Percentiles rank a stretch among this genome's conserved stretches.
phyloP scores from a whole-genome alignment of 2,329 filamentous ascomycete species.

The Exophiala lecanii-corni region DNA sequence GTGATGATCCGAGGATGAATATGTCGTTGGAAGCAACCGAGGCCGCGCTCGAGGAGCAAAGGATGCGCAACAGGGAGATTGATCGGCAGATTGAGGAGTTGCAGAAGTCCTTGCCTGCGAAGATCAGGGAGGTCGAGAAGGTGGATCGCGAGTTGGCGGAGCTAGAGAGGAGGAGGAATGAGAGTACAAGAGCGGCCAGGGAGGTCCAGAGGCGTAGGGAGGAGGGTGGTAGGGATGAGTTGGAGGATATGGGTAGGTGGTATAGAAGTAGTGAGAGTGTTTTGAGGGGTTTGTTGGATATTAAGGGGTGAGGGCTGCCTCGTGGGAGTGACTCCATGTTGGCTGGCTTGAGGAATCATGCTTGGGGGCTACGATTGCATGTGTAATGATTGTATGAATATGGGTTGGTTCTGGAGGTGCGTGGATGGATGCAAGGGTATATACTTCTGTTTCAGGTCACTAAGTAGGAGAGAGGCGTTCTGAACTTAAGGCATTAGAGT shows the following conservation, averaged over 20 bases:
- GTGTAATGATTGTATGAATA: too few species aligned
- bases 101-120: conserved; percentile 41
- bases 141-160: conserved; percentile 41
- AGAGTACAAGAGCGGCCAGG: conserved; percentile 44
- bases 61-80: conserved; percentile 38
- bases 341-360: background rate
- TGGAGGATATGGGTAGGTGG: conserved; percentile 45
- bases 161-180: conserved; percentile 42
- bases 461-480: too few species aligned
- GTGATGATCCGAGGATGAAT: conserved; percentile 18
- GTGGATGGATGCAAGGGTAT: too few species aligned
- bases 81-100: conserved; percentile 40
- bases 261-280: conserved; percentile 39
- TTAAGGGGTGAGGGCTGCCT: conserved; percentile 23
- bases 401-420: too few species aligned
- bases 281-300: conserved; percentile 37
- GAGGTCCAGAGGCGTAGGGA: conserved; percentile 40
- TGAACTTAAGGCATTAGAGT: too few species aligned
- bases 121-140: conserved; percentile 41
- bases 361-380: too few species aligned
- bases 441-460: too few species aligned
- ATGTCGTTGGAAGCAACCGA: conserved; percentile 34
- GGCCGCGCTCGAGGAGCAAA: conserved; percentile 36
- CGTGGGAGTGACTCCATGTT: too few species aligned
- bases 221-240: conserved; percentile 42